A percentile compares a stretch with the other conserved stretches of the same genome.
These are phyloP conservation scores for Mycosphaerella sp. DNA, from an alignment of 2,329 filamentous ascomycete species.

Conservation along the genomic window DNA sequence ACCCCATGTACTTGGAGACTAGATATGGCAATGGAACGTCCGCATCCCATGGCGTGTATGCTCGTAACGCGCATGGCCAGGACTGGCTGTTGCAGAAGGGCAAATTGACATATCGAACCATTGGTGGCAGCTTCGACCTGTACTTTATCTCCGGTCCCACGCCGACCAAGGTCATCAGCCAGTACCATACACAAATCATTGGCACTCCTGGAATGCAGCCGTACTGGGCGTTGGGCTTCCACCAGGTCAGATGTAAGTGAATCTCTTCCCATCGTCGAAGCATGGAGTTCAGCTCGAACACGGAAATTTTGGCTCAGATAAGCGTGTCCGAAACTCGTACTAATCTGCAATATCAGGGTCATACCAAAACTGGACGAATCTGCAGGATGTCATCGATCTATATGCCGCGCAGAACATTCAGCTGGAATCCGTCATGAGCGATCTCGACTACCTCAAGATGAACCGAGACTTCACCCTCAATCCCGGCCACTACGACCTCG, in stretches of 20 bases:
- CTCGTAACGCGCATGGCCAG: constrained; percentile 32
- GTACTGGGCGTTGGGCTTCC: constrained; percentile 28
- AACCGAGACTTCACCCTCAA: constrained; percentile 54
- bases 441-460: constrained; percentile 43
- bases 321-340: no score
- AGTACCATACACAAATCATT: constrained; percentile 24
- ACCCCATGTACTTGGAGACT: constrained; percentile 33
- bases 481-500: constrained; percentile 50
- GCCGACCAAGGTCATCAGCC: constrained; percentile 12
- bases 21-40: constrained; percentile 24
- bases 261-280: no score
- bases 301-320: no score
- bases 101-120: constrained; percentile 29
- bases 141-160: constrained; percentile 62
- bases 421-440: constrained; percentile 34
- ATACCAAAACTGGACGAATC: constrained; percentile 62
- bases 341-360: background rate
- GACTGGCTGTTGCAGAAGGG: constrained; percentile 29
- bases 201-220: constrained; percentile 23
- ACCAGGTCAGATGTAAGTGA: constrained; percentile 18
- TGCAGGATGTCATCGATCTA: constrained; percentile 52
- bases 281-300: no score
- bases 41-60: constrained; percentile 31
- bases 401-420: constrained; percentile 49
- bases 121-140: constrained; percentile 52